A percentile compares a stretch with the other conserved stretches of the same genome.
Evolutionary conservation across 2,329 filamentous ascomycete species (phyloP).

Genomic region (Aureobasidium namibiae): DNA sequence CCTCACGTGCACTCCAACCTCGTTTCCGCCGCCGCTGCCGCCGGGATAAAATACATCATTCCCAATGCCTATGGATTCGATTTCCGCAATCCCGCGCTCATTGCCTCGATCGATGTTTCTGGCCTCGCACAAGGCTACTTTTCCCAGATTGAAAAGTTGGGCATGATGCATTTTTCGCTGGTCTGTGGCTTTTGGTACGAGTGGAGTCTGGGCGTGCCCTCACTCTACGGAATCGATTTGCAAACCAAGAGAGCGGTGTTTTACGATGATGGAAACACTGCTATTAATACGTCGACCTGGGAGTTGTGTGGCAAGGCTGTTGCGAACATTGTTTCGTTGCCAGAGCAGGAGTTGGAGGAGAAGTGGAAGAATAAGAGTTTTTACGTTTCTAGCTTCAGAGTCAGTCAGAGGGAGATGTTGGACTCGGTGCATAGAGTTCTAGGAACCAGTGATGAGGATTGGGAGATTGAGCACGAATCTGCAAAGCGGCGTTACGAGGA

Average conservation of each 20-base stretch:
- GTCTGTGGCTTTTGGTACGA: conserved; percentile 27
- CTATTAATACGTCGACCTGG: conserved; percentile 28
- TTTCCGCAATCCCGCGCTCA: conserved; percentile 17
- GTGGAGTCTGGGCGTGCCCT: conserved; percentile 18
- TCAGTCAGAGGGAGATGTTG: conserved; percentile 32
- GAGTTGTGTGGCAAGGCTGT: conserved; percentile 26
- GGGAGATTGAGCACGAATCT: conserved; percentile 24
- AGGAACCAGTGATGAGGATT: conserved; percentile 27
- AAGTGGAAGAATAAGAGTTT: conserved; percentile 28
- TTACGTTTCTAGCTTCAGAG: conserved; percentile 29
- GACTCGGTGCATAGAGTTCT: conserved; percentile 27
- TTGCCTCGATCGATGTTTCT: conserved; percentile 17
- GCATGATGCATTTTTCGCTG: conserved; percentile 23
- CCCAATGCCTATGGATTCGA: conserved; percentile 24
- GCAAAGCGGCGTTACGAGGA: conserved; percentile 39
- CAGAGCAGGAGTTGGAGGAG: conserved; percentile 18
- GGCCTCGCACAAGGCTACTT: conserved; percentile 15
- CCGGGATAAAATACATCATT: conserved; percentile 25
- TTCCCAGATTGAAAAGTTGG: conserved; percentile 20
- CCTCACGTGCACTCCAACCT: conserved; percentile 20
- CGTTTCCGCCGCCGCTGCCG: conserved; percentile 23
- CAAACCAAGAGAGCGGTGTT: conserved; percentile 19
- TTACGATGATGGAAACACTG: conserved; percentile 21
- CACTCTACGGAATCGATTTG: conserved; percentile 25
- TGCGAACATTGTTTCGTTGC: conserved; percentile 27